phyloP scores from a whole-genome alignment of 1,284 basidiomycete species.

The Takashimella tepidaria region DNA sequence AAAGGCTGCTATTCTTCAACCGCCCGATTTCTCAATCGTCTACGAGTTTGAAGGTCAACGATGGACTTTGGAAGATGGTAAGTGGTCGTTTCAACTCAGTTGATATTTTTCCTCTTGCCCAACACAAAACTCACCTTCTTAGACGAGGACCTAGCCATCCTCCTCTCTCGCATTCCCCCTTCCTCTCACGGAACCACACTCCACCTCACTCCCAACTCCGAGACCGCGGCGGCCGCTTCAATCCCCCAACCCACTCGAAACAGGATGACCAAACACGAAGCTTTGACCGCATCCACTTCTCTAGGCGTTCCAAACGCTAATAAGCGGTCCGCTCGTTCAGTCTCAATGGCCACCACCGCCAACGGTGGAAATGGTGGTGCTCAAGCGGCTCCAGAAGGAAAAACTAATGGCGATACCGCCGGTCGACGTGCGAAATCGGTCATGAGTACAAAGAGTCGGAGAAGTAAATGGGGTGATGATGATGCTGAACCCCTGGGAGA shows the following conservation, averaged over 20 bases:
- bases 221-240: conserved; percentile 14
- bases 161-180: conserved; percentile 37
- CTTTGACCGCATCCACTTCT: conserved; percentile 9
- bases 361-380: conserved; percentile 3
- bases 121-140: background rate
- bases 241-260: conserved; percentile 22
- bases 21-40: conserved; percentile 30
- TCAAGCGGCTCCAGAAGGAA: conserved; percentile 4
- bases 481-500: conserved; percentile 42
- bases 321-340: background rate
- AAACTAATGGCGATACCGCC: background rate
- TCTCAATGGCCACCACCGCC: conserved; percentile 8
- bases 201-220: conserved; percentile 32
- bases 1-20: conserved; percentile 11
- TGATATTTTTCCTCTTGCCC: background rate
- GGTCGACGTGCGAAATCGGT: background rate
- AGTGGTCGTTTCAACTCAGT: conserved; percentile 10
- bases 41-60: conserved; percentile 45
- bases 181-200: conserved; percentile 33
- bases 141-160: conserved; percentile 48
- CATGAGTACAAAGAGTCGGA: conserved; percentile 25
- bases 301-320: conserved; percentile 7
- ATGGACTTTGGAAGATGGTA: conserved; percentile 47
- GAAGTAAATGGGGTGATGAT: conserved; percentile 41
- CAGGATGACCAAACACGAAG: conserved; percentile 12